Conservation (phyloP, 148 eudicot species). For the Rhododendron simsii region DNA sequence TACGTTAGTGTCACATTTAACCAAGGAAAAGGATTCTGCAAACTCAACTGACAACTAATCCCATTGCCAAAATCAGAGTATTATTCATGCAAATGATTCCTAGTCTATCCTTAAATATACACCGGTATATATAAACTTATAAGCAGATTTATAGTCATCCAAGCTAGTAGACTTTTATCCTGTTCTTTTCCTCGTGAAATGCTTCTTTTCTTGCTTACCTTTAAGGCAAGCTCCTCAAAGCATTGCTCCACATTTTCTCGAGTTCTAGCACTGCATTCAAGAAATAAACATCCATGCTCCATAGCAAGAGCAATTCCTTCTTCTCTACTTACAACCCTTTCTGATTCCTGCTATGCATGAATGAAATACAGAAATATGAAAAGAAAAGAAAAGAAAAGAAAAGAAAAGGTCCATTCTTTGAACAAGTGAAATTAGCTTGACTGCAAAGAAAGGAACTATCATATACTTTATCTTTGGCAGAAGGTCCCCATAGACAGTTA, state of each 20-base stretch:
- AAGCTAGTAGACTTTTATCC: neutral
- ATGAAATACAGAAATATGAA: neutral
- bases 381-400: neutral
- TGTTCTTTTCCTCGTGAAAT: neutral
- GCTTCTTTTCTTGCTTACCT: conserved; percentile 39
- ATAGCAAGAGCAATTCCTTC: conserved; percentile 87
- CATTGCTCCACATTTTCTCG: conserved; percentile 86
- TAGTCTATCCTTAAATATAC: neutral
- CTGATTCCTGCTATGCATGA: conserved; percentile 57
- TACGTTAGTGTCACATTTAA: neutral
- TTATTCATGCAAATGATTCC: neutral
- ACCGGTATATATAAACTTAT: neutral
- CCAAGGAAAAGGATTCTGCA: neutral
- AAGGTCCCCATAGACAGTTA: neutral
- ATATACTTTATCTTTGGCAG: neutral
- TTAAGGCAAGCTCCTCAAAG: conserved; percentile 85
- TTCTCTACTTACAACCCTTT: conserved; percentile 81
- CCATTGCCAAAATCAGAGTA: conserved; percentile 1
- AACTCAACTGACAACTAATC: neutral
- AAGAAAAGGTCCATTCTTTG: neutral
- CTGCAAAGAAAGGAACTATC: neutral
- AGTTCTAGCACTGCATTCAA: conserved; percentile 91
- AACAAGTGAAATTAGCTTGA: neutral
- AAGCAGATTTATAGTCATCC: neutral
- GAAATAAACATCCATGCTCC: conserved; percentile 73